A percentile compares a stretch with the other conserved stretches of the same genome.
Evolutionary conservation across 2,329 filamentous ascomycete species (phyloP).

Genomic region (Ceratocystis cubensis): DNA sequence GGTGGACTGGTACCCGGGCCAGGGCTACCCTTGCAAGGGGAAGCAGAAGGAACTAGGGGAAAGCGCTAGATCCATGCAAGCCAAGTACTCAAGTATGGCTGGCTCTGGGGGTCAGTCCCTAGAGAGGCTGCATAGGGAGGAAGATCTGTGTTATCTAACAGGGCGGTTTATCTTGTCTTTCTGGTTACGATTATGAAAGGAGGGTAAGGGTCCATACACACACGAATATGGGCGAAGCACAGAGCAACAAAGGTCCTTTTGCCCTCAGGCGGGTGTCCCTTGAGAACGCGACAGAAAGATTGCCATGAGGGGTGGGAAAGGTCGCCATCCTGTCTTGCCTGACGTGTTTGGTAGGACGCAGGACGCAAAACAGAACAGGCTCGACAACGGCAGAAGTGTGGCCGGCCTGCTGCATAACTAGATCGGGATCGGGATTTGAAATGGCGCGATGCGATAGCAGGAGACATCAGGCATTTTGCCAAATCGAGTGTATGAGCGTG

Average conservation of each 20-base stretch:
- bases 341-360: neutral
- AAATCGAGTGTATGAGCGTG: too few species aligned
- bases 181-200: too few species aligned
- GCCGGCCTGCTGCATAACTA: too few species aligned
- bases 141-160: too few species aligned
- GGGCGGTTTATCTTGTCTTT: too few species aligned
- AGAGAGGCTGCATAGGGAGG: neutral
- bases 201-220: too few species aligned
- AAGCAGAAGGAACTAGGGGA: neutral
- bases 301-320: neutral
- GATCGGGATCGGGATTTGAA: too few species aligned
- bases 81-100: neutral
- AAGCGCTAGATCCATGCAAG: neutral
- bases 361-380: too few species aligned
- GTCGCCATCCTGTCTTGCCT: neutral
- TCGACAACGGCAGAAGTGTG: too few species aligned
- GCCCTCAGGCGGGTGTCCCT: neutral
- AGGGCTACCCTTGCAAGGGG: neutral
- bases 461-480: too few species aligned
- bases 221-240: neutral
- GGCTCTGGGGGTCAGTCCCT: neutral
- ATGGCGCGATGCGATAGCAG: too few species aligned
- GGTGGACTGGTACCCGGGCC: neutral
- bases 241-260: neutral
- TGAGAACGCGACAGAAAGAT: neutral